Base-by-base conservation (phyloP, 169 alveolate genomes). In the Theileria parva region DNA sequence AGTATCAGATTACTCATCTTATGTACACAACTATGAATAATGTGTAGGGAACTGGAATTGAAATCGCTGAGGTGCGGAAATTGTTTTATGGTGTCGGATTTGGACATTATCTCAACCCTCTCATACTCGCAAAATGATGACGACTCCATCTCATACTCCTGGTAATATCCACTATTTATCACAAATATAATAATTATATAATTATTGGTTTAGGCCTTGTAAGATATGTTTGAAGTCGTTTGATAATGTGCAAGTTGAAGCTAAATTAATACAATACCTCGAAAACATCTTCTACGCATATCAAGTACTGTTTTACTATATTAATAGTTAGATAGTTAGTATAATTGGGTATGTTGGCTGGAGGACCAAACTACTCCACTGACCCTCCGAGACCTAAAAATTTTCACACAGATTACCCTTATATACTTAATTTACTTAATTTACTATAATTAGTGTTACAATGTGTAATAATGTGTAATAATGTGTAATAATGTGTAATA, bases 71-170 rank as follows among this genome's bases (percentile, higher is more conserved):
- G 81, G 60, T 90, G 94, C 63, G 78, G 70, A 55, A 64, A 87
- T 37, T 90, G 94, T 32, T 83, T 79, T 74, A 85, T 88, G 75
- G 91, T 90, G 48, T 86, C 85, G 61, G 87, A 90, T 69, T 73
- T 90, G 67, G 90, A 90, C 48, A 76, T 90, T 7, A 78, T 89
- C 17, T 86, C 94, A 30, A 86, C 79, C 53, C 74, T 80, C 37
- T 74, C 88, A 7, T 77, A 72, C 57, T 86, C 74, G 44, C 91
- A 86, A 44, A 77, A 79, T 28, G 88, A 86, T 13, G 91, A 86
- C 13, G 70, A 72, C 2, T 63, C 86, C 3, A 71, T 85, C 34
- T 77, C 68, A 57, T 85, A 85, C 79, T 34, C 77, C 21, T 85
- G 91, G 68, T 78, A 85, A 77, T 59, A 63, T 39, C 77, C 5